Conservation (phyloP, 2,329 filamentous ascomycete genomes). For the Chaetomiaceae sp. region DNA sequence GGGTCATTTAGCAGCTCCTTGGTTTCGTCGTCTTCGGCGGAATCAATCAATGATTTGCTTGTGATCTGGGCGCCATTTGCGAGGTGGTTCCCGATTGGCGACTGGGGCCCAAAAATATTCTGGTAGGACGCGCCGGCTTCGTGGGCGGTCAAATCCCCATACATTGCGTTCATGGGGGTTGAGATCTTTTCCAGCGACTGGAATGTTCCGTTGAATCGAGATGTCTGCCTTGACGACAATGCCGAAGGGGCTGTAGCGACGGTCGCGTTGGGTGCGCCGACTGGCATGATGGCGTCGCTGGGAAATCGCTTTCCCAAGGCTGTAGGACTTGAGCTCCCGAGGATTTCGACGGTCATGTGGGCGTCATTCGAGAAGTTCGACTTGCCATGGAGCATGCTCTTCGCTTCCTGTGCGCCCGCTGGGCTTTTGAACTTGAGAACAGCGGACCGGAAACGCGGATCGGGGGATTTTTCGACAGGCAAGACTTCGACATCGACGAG, state of each 20-base stretch:
- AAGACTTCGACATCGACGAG: constrained; percentile 49
- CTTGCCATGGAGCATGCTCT: constrained; percentile 54
- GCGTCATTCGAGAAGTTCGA: constrained; percentile 47
- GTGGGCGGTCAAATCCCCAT: constrained; percentile 56
- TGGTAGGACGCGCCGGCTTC: constrained; percentile 53
- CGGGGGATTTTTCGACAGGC: constrained; percentile 45
- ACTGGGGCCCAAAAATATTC: constrained; percentile 67
- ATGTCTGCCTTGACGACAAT: constrained; percentile 48
- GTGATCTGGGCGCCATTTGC: constrained; percentile 56
- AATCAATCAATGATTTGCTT: constrained; percentile 68
- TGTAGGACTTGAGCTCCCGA: constrained; percentile 38
- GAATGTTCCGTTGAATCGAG: constrained; percentile 60
- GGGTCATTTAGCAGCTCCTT: constrained; percentile 68
- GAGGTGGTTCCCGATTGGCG: constrained; percentile 67
- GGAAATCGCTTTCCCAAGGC: constrained; percentile 47
- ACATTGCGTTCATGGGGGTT: constrained; percentile 53
- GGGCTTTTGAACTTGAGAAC: constrained; percentile 50
- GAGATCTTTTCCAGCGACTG: constrained; percentile 58
- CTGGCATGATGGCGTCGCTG: constrained; percentile 39
- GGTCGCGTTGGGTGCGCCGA: constrained; percentile 39
- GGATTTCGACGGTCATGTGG: constrained; percentile 55
- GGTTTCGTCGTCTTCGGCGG: constrained; percentile 66
- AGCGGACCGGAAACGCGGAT: constrained; percentile 48
- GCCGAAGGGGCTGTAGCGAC: constrained; percentile 43
- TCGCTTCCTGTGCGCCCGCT: constrained; percentile 52